phyloP scores from a whole-genome alignment of 306 rosid species.

The Medicago truncatula region MtrunA17r5.0-ANR NC_053046.1:44744501-44745000 shows the following conservation, averaged over 20 bases:
- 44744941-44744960: constrained; percentile 5
- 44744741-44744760: constrained; percentile 3
- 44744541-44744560: constrained; percentile 81
- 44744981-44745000: constrained; percentile 12
- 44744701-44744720: constrained; percentile 37
- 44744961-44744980: background rate
- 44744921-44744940: constrained; percentile 10
- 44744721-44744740: constrained; percentile 26
- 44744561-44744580: constrained; percentile 64
- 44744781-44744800: constrained; percentile 16
- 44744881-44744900: background rate
- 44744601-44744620: constrained; percentile 72
- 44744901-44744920: background rate
- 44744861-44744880: constrained; percentile 13
- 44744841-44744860: background rate
- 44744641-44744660: constrained; percentile 60
- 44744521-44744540: constrained; percentile 88
- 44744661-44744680: constrained; percentile 73
- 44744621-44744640: constrained; percentile 61
- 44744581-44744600: constrained; percentile 79
- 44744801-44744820: constrained; percentile 20
- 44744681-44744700: constrained; percentile 48
- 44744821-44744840: constrained; percentile 3
- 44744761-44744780: constrained; percentile 27
- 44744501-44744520: constrained; percentile 90